A percentile compares a stretch with the other conserved stretches of the same genome.
Conservation (phyloP, 169 alveolate genomes). For the Perkinsus chesapeaki region DNA sequence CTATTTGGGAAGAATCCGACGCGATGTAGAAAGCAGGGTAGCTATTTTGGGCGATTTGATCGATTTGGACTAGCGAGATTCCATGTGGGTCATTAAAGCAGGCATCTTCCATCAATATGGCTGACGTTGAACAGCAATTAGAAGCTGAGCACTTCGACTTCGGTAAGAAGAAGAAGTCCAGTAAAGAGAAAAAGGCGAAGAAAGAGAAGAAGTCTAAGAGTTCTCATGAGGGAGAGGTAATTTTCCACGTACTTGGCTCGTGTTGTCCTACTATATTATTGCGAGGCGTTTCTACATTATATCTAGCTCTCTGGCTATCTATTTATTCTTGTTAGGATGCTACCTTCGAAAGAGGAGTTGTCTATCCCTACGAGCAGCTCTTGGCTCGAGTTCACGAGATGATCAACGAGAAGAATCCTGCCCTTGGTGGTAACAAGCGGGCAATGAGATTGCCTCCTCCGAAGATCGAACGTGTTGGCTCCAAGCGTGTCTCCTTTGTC, state of each 20-base stretch:
- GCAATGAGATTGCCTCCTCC: slow-evolving; percentile 78
- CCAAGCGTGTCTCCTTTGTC: slow-evolving; percentile 87
- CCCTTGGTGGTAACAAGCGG: slow-evolving; percentile 69
- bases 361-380: slow-evolving; percentile 71
- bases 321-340: slow-evolving; percentile 9
- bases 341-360: slow-evolving; percentile 61
- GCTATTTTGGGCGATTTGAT: not conserved
- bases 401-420: slow-evolving; percentile 77
- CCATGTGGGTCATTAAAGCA: not conserved
- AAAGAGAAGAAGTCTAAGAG: slow-evolving; percentile 40
- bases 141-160: slow-evolving; percentile 46
- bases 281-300: no score
- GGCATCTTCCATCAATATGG: not conserved
- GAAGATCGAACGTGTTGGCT: slow-evolving; percentile 87
- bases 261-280: no score
- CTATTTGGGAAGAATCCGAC: not conserved
- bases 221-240: not conserved
- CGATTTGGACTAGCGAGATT: not conserved
- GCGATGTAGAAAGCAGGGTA: not conserved
- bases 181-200: slow-evolving; percentile 50
- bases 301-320: not conserved
- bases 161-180: slow-evolving; percentile 72
- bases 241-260: not conserved
- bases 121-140: not conserved
- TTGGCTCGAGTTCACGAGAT: slow-evolving; percentile 68